These are phyloP conservation scores for Sonneratia alba DNA, from an alignment of 345 rosid genomes.

Conservation along the genomic window DNA sequence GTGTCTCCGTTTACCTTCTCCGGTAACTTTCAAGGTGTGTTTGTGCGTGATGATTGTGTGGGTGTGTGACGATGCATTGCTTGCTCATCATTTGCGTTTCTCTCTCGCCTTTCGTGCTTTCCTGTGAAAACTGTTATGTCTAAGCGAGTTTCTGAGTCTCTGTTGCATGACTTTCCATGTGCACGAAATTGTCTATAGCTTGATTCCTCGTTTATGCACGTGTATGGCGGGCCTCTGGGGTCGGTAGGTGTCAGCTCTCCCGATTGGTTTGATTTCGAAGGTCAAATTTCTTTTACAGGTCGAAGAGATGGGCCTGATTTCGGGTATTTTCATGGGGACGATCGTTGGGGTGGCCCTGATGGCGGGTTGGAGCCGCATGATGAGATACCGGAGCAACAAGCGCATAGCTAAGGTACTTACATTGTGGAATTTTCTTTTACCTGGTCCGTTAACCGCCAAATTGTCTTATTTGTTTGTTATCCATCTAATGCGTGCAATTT, in stretches of 20 bases:
- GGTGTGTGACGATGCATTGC: neutral
- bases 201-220: neutral
- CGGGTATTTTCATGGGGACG: constrained; percentile 78
- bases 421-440: neutral
- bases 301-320: constrained; percentile 75
- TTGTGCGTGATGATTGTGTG: neutral
- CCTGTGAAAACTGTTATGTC: too few species aligned
- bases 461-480: neutral
- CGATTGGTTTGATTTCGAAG: neutral
- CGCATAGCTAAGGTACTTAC: constrained; percentile 67
- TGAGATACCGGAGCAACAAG: constrained; percentile 71
- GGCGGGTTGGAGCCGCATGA: constrained; percentile 97
- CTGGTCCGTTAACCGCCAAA: neutral
- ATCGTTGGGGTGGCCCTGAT: constrained; percentile 74
- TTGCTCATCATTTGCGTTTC: neutral
- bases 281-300: constrained; percentile 8
- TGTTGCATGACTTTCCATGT: neutral
- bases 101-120: neutral
- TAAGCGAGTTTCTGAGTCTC: neutral
- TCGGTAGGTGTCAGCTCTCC: neutral
- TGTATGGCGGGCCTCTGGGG: neutral
- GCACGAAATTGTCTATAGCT: neutral
- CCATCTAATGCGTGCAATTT: neutral
- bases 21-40: neutral
- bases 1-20: neutral